Conservation (phyloP, 2,329 filamentous ascomycete species). For the Exophiala viscosa region DNA sequence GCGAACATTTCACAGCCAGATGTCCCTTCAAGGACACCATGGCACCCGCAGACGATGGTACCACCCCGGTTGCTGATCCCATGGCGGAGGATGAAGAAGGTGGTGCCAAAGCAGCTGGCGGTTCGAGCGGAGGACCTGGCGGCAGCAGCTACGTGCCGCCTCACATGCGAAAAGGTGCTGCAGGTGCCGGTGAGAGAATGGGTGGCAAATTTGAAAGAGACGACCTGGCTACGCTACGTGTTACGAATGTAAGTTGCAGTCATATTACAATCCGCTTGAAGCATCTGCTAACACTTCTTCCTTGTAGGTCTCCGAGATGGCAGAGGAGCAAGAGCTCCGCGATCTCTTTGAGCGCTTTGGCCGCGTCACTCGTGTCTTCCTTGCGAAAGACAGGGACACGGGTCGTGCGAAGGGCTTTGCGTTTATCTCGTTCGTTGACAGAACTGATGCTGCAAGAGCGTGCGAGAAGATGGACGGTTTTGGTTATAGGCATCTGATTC, state of each 20-base stretch:
- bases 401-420: conserved; percentile 96
- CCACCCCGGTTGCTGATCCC: conserved; percentile 32
- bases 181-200: conserved; percentile 72
- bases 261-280: neutral
- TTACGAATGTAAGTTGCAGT: conserved; percentile 76
- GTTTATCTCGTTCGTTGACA: conserved; percentile 94
- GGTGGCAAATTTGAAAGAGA: conserved; percentile 91
- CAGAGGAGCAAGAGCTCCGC: conserved; percentile 89
- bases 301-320: conserved; percentile 83
- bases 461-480: conserved; percentile 97
- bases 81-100: conserved; percentile 45
- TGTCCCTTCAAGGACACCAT: conserved; percentile 99
- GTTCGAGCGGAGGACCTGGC: conserved; percentile 51
- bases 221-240: conserved; percentile 90
- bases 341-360: conserved; percentile 98
- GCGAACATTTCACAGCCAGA: conserved; percentile 97
- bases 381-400: conserved; percentile 96
- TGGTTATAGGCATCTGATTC: conserved; percentile 52
- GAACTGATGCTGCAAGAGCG: conserved; percentile 82
- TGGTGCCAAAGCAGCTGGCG: conserved; percentile 50
- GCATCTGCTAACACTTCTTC: conserved; percentile 28
- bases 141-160: conserved; percentile 92
- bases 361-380: conserved; percentile 92
- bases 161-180: conserved; percentile 69
- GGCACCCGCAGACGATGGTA: conserved; percentile 60